These are phyloP conservation scores for Calocera cornea DNA, from an alignment of 768 basidiomycete genomes.

Conservation along the genomic window DNA sequence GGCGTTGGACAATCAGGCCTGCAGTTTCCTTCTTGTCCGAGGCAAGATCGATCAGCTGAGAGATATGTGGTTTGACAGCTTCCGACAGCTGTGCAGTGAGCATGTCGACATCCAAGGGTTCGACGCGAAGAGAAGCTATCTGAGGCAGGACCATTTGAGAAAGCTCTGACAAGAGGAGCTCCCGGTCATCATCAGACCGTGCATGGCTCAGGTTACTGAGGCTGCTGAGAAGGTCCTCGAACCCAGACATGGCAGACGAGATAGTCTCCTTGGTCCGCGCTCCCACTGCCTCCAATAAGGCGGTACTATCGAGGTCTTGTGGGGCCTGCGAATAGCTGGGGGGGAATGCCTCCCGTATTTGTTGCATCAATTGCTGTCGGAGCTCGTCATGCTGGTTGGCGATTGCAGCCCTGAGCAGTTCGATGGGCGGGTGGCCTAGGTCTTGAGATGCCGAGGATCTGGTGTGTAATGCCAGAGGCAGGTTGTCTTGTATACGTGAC, in stretches of 20 bases:
- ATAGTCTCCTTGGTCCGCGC: not conserved
- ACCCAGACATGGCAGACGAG: conserved; percentile 1
- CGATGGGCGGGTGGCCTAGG: conserved; percentile 13
- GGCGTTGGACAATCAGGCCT: conserved; percentile 57
- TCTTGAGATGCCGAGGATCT: conserved; percentile 10
- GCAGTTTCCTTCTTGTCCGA: conserved; percentile 84
- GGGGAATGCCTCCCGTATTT: conserved; percentile 19
- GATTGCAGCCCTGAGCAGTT: not conserved
- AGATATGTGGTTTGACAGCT: conserved; percentile 78
- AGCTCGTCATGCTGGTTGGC: not conserved
- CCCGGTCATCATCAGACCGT: conserved; percentile 37
- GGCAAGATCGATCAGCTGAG: conserved; percentile 76
- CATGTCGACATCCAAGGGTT: conserved; percentile 63
- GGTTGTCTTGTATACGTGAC: conserved; percentile 23
- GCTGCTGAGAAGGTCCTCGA: conserved; percentile 17
- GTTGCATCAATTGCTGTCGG: not conserved
- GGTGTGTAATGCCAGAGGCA: conserved; percentile 4
- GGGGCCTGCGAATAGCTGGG: conserved; percentile 41
- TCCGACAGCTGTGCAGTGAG: conserved; percentile 63
- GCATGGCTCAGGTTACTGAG: conserved; percentile 24
- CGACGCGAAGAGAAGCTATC: conserved; percentile 45
- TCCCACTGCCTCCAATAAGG: conserved; percentile 40
- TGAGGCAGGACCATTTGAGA: conserved; percentile 45
- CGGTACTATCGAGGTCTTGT: conserved; percentile 45
- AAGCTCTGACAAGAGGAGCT: conserved; percentile 48